phyloP scores from a whole-genome alignment of 169 alveolate genomes.

The Babesia sp. region DNA sequence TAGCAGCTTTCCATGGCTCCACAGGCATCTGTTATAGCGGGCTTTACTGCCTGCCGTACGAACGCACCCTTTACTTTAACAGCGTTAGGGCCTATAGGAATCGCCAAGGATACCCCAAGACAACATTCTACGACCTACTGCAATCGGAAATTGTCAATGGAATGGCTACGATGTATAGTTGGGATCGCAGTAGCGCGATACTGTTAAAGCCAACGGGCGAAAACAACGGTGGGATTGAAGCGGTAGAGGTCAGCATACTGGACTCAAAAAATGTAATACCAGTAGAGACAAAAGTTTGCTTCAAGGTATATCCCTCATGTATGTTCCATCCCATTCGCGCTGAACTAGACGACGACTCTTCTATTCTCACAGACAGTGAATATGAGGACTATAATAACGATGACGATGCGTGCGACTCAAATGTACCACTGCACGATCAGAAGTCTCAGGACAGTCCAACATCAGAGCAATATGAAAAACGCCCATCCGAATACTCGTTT shows the following conservation, averaged over 20 bases:
- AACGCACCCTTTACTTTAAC: conserved; percentile 27
- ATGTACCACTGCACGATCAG: not conserved
- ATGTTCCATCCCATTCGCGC: conserved; percentile 32
- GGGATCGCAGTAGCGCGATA: not conserved
- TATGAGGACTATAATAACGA: conserved; percentile 2
- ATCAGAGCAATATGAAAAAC: not conserved
- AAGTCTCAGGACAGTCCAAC: not conserved
- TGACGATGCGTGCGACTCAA: not conserved
- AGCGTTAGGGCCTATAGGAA: not conserved
- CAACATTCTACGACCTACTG: conserved; percentile 4
- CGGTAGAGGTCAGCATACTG: conserved; percentile 2
- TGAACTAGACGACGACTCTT: too few relatives aligned
- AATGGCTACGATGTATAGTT: conserved; percentile 20
- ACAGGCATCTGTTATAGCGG: conserved; percentile 29
- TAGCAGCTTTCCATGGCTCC: conserved; percentile 28
- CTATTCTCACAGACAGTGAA: not conserved
- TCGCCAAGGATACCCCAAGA: conserved; percentile 3
- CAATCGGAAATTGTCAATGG: conserved; percentile 52
- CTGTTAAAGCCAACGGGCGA: conserved; percentile 59
- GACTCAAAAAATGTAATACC: not conserved
- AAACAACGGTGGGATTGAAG: conserved; percentile 58
- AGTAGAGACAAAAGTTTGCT: conserved; percentile 1
- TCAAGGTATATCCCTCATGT: conserved; percentile 54
- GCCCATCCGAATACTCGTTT: not conserved
- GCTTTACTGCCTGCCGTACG: conserved; percentile 48